phyloP scores from a whole-genome alignment of 2,329 filamentous ascomycete genomes.

The Fusarium longipes region DNA sequence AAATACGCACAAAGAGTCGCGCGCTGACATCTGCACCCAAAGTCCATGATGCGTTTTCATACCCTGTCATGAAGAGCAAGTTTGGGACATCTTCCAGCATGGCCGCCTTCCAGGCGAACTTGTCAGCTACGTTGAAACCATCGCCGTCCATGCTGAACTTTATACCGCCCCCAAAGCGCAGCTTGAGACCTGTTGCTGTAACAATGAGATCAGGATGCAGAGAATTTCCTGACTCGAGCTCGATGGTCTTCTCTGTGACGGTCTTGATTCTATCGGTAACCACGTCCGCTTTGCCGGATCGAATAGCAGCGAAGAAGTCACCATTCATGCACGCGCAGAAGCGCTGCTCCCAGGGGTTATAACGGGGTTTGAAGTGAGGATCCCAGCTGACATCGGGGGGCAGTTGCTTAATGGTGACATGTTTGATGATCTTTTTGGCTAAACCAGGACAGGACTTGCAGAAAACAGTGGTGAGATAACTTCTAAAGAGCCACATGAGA shows the following conservation, averaged over 20 bases:
- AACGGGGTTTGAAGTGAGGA: slow-evolving; percentile 66
- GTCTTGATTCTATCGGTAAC: slow-evolving; percentile 60
- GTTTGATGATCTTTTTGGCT: slow-evolving; percentile 57
- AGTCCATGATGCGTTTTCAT: slow-evolving; percentile 71
- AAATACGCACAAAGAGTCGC: slow-evolving; percentile 60
- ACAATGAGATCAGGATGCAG: slow-evolving; percentile 71
- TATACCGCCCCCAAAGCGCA: slow-evolving; percentile 66
- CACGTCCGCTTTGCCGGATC: slow-evolving; percentile 53
- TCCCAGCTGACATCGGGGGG: slow-evolving; percentile 60
- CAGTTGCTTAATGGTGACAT: slow-evolving; percentile 57
- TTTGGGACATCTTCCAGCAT: slow-evolving; percentile 75
- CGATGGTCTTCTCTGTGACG: slow-evolving; percentile 57
- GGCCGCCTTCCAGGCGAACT: slow-evolving; percentile 67
- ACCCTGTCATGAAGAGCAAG: slow-evolving; percentile 67
- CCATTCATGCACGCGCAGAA: slow-evolving; percentile 67
- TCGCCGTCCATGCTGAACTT: slow-evolving; percentile 63
- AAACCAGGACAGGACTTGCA: slow-evolving; percentile 62
- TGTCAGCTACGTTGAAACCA: slow-evolving; percentile 55
- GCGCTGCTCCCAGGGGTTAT: slow-evolving; percentile 75
- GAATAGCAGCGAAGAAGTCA: slow-evolving; percentile 58
- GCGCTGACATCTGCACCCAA: slow-evolving; percentile 67
- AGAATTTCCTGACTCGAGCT: slow-evolving; percentile 55
- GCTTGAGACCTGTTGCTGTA: slow-evolving; percentile 71
- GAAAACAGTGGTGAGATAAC: slow-evolving; percentile 56
- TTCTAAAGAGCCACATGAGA: slow-evolving; percentile 59